Percentiles rank a stretch among this genome's conserved stretches.
Conservation (phyloP, 1,139 yeast genomes). For the Groenewaldozyma sp. region DNA sequence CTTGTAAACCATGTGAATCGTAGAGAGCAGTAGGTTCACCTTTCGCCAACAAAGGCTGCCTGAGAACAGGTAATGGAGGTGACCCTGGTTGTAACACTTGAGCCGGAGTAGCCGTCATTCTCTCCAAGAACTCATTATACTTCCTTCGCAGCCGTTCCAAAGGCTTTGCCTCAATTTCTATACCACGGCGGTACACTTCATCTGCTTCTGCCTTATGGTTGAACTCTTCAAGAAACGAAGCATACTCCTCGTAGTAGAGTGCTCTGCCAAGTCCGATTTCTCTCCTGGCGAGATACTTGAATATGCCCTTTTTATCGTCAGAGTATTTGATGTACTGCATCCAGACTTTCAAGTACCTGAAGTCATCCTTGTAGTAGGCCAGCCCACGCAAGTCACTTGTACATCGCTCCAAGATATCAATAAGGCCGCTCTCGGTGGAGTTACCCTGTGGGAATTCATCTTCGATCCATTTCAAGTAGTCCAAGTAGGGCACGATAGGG, state of each 20-base stretch:
- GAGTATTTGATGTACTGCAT: constrained; percentile 59
- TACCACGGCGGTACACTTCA: constrained; percentile 54
- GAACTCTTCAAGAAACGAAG: constrained; percentile 49
- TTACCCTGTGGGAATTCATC: constrained; percentile 60
- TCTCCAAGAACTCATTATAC: constrained; percentile 38
- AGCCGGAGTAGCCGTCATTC: constrained; percentile 28
- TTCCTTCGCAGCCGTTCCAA: constrained; percentile 42
- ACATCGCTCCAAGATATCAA: constrained; percentile 60
- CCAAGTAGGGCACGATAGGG: constrained; percentile 64
- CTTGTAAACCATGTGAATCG: constrained; percentile 2
- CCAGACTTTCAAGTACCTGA: constrained; percentile 76
- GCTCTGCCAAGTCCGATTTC: constrained; percentile 64
- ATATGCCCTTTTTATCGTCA: constrained; percentile 65
- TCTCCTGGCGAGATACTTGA: constrained; percentile 61
- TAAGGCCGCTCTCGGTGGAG: constrained; percentile 56
- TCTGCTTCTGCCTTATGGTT: constrained; percentile 51
- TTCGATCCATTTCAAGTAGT: constrained; percentile 66
- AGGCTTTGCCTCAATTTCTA: constrained; percentile 58
- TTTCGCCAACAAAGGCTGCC: constrained; percentile 20
- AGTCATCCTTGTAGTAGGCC: constrained; percentile 65
- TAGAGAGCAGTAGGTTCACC: constrained; percentile 9
- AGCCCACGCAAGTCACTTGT: constrained; percentile 61
- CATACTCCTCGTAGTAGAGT: constrained; percentile 72
- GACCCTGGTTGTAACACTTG: constrained; percentile 31
- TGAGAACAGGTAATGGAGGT: constrained; percentile 21